Conservation (phyloP, 257 asterid genomes). For the Lycium ferocissimum region DNA sequence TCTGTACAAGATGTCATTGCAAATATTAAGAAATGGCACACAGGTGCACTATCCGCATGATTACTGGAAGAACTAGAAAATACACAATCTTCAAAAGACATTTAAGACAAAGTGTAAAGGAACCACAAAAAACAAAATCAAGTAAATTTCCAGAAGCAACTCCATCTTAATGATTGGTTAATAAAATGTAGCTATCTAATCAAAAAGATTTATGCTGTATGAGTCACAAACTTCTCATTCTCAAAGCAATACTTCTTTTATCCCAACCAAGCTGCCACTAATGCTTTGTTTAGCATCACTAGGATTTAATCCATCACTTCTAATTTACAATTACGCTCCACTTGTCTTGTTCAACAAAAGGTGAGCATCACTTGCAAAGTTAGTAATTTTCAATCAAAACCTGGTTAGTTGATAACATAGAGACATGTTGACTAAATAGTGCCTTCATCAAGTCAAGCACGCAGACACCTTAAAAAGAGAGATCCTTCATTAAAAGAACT, state of each 20-base stretch:
- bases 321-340: not conserved
- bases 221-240: not conserved
- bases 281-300: not conserved
- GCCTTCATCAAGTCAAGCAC: not conserved
- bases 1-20: not conserved
- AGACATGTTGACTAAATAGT: not conserved
- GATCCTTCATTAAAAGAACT: not conserved
- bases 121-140: not conserved
- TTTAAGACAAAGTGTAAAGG: not conserved
- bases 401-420: slow-evolving; percentile 12
- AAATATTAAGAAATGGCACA: slow-evolving; percentile 10
- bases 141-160: not conserved
- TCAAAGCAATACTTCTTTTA: not conserved
- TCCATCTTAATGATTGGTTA: slow-evolving; percentile 1
- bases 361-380: not conserved
- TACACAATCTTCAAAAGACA: not conserved
- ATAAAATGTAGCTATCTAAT: not conserved
- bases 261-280: not conserved
- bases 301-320: slow-evolving; percentile 9
- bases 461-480: slow-evolving; percentile 5
- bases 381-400: not conserved
- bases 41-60: not conserved
- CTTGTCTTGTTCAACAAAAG: not conserved
- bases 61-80: not conserved
- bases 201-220: not conserved